These are phyloP conservation scores for Wickerhamiella alocasiicola DNA, from an alignment of 805 yeast species.

Conservation along the genomic window DNA sequence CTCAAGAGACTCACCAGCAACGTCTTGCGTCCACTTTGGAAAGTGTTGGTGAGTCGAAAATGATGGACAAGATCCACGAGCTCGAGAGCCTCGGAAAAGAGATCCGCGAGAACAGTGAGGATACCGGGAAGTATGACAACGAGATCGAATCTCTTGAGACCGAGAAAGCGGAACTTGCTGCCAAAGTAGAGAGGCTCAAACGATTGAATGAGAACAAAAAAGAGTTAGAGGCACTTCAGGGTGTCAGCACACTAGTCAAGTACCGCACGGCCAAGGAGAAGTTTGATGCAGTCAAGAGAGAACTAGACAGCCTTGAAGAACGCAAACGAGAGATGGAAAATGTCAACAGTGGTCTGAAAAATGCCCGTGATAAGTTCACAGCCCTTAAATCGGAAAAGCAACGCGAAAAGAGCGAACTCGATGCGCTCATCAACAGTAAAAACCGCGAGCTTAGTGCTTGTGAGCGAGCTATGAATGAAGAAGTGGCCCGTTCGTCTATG, in stretches of 20 bases:
- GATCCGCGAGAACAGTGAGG: conserved; percentile 17
- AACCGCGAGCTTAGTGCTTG: too few relatives aligned
- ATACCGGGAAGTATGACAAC: conserved; percentile 14
- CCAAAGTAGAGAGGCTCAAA: conserved; percentile 6
- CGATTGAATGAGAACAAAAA: conserved; percentile 5
- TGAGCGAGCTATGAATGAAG: too few relatives aligned
- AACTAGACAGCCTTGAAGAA: not conserved
- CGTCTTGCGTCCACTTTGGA: conserved; percentile 66
- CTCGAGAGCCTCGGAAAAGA: conserved; percentile 41
- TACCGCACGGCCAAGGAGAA: conserved; percentile 4
- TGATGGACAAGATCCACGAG: conserved; percentile 44
- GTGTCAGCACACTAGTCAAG: not conserved
- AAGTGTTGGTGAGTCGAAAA: conserved; percentile 31
- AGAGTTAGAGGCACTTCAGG: conserved; percentile 3
- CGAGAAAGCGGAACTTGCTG: conserved; percentile 13
- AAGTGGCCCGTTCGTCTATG: not conserved
- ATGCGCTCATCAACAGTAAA: too few relatives aligned
- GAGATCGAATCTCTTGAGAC: not conserved
- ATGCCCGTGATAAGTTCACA: too few relatives aligned
- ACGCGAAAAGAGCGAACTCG: too few relatives aligned
- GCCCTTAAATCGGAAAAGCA: too few relatives aligned
- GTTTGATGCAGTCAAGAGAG: too few relatives aligned
- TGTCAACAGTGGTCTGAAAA: too few relatives aligned
- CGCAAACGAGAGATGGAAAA: not conserved
- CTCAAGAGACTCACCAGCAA: conserved; percentile 63